A percentile compares a stretch with the other conserved stretches of the same genome.
Conservation (phyloP, 768 basidiomycete species). For the Sporobolomyces roseus region DNA sequence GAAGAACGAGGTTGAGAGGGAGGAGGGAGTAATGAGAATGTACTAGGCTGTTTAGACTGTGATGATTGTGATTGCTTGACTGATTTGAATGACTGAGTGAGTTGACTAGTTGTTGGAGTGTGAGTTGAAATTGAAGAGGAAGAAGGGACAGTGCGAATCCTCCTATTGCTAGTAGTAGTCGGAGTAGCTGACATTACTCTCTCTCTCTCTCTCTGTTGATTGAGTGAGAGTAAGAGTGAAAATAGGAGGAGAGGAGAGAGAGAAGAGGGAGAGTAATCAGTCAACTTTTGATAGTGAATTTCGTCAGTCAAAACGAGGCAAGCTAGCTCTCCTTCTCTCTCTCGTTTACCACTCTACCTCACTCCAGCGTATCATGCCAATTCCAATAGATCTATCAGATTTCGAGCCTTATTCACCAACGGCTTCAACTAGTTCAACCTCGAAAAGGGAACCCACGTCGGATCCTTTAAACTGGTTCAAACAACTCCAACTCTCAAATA, state of each 20-base stretch:
- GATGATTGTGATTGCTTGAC: not conserved
- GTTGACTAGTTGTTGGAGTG: not conserved
- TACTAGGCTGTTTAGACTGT: not conserved
- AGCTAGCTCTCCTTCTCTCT: not conserved
- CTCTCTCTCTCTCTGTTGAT: no score
- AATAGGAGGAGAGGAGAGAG: no score
- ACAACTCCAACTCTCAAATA: not conserved
- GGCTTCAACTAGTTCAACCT: not conserved
- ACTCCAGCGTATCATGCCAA: not conserved
- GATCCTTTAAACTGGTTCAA: not conserved
- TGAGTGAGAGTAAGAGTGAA: no score
- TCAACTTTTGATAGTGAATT: no score
- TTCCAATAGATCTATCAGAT: not conserved
- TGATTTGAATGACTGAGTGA: not conserved
- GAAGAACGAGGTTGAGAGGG: not conserved
- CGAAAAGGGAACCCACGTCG: not conserved
- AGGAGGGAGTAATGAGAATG: slow-evolving; percentile 2
- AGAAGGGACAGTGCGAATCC: no score
- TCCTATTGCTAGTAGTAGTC: no score
- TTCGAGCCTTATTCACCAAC: not conserved
- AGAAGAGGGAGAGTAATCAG: not conserved
- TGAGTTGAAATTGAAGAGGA: not conserved
- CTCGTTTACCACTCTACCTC: not conserved
- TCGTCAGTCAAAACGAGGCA: no score
- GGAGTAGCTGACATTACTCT: no score